phyloP scores from a whole-genome alignment of 2,329 filamentous ascomycete genomes.

The Plectosphaerella cucumerina region DNA sequence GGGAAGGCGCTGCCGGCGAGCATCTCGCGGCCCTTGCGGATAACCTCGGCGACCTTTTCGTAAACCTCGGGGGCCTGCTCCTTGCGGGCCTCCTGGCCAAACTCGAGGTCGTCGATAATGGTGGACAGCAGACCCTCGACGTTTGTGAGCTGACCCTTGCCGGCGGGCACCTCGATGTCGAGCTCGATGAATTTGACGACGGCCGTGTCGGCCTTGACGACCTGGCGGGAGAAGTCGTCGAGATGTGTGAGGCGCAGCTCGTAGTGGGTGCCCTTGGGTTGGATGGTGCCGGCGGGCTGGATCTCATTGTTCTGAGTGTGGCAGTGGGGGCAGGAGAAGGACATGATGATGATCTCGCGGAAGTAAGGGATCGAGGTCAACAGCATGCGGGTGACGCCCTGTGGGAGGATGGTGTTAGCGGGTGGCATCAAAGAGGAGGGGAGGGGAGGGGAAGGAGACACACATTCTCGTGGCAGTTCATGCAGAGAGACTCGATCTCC shows the following conservation, averaged over 20 bases:
- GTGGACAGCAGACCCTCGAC: slow-evolving; percentile 81
- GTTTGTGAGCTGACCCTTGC: slow-evolving; percentile 88
- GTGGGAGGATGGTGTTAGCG: slow-evolving; percentile 8
- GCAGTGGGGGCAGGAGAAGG: slow-evolving; percentile 89
- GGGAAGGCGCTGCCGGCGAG: slow-evolving; percentile 74
- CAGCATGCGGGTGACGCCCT: slow-evolving; percentile 83
- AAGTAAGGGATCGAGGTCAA: slow-evolving; percentile 95
- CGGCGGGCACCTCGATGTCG: slow-evolving; percentile 88
- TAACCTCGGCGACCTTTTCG: slow-evolving; percentile 71
- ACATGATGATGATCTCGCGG: slow-evolving; percentile 96
- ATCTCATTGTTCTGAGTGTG: slow-evolving; percentile 88
- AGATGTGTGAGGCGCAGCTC: slow-evolving; percentile 71
- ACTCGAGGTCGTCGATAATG: slow-evolving; percentile 74
- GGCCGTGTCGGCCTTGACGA: slow-evolving; percentile 89
- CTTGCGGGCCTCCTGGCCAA: slow-evolving; percentile 80
- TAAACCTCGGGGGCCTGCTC: slow-evolving; percentile 73
- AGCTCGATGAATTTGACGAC: slow-evolving; percentile 84
- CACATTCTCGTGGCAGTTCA: slow-evolving; percentile 81
- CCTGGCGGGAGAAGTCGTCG: slow-evolving; percentile 76
- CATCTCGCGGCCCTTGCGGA: slow-evolving; percentile 72
- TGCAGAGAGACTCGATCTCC: slow-evolving; percentile 75
- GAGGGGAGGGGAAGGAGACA: slow-evolving; percentile 14
- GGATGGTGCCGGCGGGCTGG: slow-evolving; percentile 86
- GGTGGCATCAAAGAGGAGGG: background rate
- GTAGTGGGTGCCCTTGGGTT: slow-evolving; percentile 82